Percentiles rank a stretch among this genome's conserved stretches.
Conservation (phyloP, 2,329 filamentous ascomycete species). For the Emergomyces orientalis region DNA sequence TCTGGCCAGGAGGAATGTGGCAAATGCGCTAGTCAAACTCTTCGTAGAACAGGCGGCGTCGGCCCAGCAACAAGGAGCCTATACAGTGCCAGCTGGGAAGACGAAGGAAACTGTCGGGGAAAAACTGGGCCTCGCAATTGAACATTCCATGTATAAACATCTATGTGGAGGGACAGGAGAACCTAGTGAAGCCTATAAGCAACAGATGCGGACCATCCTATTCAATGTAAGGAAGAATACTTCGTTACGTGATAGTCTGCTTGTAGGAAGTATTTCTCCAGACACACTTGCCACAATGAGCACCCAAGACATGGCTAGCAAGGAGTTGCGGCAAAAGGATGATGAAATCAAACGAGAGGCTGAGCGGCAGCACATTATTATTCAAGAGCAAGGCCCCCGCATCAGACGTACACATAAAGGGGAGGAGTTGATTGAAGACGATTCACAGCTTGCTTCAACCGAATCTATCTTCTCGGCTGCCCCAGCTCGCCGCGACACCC, state of each 20-base stretch:
- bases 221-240: slow-evolving; percentile 87
- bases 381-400: slow-evolving; percentile 65
- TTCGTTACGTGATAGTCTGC: slow-evolving; percentile 63
- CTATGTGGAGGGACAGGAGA: slow-evolving; percentile 43
- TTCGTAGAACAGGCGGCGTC: slow-evolving; percentile 57
- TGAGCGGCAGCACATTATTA: slow-evolving; percentile 62
- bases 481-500: slow-evolving; percentile 37
- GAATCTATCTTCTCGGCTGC: slow-evolving; percentile 42
- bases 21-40: slow-evolving; percentile 60
- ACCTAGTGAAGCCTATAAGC: slow-evolving; percentile 47
- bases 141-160: slow-evolving; percentile 55
- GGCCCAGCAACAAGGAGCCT: slow-evolving; percentile 57
- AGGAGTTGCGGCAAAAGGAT: slow-evolving; percentile 65
- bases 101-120: slow-evolving; percentile 57
- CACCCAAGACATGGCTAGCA: slow-evolving; percentile 80
- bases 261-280: slow-evolving; percentile 63
- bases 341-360: slow-evolving; percentile 48
- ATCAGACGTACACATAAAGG: slow-evolving; percentile 90
- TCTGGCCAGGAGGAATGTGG: slow-evolving; percentile 56
- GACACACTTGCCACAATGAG: slow-evolving; percentile 79
- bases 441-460: slow-evolving; percentile 42
- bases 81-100: slow-evolving; percentile 54
- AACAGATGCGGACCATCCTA: slow-evolving; percentile 63
- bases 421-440: slow-evolving; percentile 77
- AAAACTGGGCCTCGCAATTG: slow-evolving; percentile 66